Percentiles rank a stretch among this genome's conserved stretches.
Evolutionary conservation across 2,329 filamentous ascomycete species (phyloP).

Genomic region (Xylaria sp.): DNA sequence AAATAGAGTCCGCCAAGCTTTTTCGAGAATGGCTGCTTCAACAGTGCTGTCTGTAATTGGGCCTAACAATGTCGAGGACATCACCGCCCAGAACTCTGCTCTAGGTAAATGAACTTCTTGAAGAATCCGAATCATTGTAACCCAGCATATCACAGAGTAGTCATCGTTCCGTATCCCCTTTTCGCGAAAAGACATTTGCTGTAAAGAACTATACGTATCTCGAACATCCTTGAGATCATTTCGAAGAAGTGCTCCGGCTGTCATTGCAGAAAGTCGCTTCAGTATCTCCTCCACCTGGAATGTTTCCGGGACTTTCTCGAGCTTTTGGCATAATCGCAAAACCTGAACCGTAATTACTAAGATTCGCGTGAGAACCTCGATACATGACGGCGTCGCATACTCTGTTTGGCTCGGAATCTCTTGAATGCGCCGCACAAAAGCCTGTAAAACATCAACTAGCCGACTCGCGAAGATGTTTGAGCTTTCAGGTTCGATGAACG

Average conservation of each 20-base stretch:
- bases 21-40: slow-evolving; percentile 64
- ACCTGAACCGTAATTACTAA: slow-evolving; percentile 54
- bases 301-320: slow-evolving; percentile 50
- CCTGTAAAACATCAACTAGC: slow-evolving; percentile 55
- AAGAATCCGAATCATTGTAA: slow-evolving; percentile 65
- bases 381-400: slow-evolving; percentile 47
- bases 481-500: slow-evolving; percentile 51
- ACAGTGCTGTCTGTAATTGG: slow-evolving; percentile 50
- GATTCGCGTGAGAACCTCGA: slow-evolving; percentile 54
- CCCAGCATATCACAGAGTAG: slow-evolving; percentile 65
- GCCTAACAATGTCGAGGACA: slow-evolving; percentile 57
- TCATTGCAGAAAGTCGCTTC: slow-evolving; percentile 54
- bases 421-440: slow-evolving; percentile 55
- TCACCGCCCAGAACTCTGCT: slow-evolving; percentile 70
- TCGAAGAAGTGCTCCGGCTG: slow-evolving; percentile 55
- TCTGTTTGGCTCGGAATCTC: slow-evolving; percentile 31
- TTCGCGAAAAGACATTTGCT: slow-evolving; percentile 58
- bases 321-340: slow-evolving; percentile 57
- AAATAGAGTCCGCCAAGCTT: slow-evolving; percentile 68
- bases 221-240: slow-evolving; percentile 58
- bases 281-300: slow-evolving; percentile 63
- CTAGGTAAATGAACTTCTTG: slow-evolving; percentile 62
- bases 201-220: slow-evolving; percentile 61
- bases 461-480: slow-evolving; percentile 58
- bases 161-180: slow-evolving; percentile 62